A percentile compares a stretch with the other conserved stretches of the same genome.
These are phyloP conservation scores for Ogataea chonburiensis DNA, from an alignment of 805 yeast genomes.

Conservation along the genomic window DNA sequence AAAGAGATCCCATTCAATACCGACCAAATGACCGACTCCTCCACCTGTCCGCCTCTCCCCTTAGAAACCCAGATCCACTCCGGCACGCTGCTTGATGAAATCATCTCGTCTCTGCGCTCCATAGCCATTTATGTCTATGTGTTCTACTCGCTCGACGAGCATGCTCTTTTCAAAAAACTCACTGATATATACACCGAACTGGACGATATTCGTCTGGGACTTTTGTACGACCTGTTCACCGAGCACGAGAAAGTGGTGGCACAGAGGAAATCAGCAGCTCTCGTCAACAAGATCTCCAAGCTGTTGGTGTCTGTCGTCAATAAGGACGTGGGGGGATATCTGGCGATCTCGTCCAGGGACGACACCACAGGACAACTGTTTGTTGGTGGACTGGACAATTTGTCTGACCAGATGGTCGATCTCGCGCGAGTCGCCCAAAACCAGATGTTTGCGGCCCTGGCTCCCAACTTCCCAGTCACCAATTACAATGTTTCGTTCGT, in stretches of 20 bases:
- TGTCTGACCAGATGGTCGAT: constrained; percentile 27
- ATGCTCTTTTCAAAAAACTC: constrained; percentile 57
- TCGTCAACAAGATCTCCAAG: constrained; percentile 61
- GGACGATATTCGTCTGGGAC: constrained; percentile 56
- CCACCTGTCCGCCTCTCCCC: constrained; percentile 54
- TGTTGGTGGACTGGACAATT: constrained; percentile 22
- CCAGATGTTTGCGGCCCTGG: constrained; percentile 69
- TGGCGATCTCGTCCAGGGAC: constrained; percentile 66
- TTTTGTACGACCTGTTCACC: constrained; percentile 52
- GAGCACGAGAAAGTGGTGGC: constrained; percentile 49
- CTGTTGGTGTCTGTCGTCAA: constrained; percentile 42
- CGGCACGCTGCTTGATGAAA: constrained; percentile 52
- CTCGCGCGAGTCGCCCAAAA: constrained; percentile 63
- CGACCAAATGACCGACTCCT: constrained; percentile 13
- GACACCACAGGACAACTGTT: constrained; percentile 56
- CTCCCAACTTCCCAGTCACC: constrained; percentile 64
- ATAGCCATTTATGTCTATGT: constrained; percentile 65
- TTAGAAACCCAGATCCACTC: constrained; percentile 40
- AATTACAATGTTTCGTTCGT: constrained; percentile 35
- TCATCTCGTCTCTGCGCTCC: constrained; percentile 54
- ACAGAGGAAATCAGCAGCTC: constrained; percentile 48
- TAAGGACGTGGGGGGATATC: constrained; percentile 50
- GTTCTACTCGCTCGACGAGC: constrained; percentile 69
- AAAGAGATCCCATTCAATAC: constrained; percentile 33
- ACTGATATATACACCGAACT: constrained; percentile 51